phyloP scores from a whole-genome alignment of 225 moss, liverwort and hornwort species.

The Bryum argenteum region DNA sequence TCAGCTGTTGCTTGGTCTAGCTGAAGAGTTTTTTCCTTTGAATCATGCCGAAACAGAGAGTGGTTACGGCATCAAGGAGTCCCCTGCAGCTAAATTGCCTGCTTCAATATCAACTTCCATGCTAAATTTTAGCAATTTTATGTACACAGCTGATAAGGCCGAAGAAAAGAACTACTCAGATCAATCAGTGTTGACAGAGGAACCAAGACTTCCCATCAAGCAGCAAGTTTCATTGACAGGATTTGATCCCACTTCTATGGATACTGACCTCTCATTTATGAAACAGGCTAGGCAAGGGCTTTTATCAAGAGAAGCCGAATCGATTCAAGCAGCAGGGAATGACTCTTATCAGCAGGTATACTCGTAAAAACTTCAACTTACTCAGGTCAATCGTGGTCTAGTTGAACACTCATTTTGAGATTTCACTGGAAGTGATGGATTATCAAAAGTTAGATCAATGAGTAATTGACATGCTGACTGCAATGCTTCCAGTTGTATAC shows the following conservation, averaged over 20 bases:
- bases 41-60: slow-evolving; percentile 20
- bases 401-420: background rate
- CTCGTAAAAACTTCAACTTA: background rate
- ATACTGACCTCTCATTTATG: slow-evolving; percentile 43
- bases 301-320: slow-evolving; percentile 29
- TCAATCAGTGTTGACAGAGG: slow-evolving; percentile 42
- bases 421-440: background rate
- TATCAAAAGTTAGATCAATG: background rate
- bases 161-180: slow-evolving; percentile 36
- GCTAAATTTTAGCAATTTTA: slow-evolving; percentile 23
- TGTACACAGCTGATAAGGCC: slow-evolving; percentile 27
- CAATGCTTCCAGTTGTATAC: background rate
- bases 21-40: slow-evolving; percentile 27
- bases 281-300: slow-evolving; percentile 53
- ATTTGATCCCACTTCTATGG: slow-evolving; percentile 39
- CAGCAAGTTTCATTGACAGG: slow-evolving; percentile 20
- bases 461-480: background rate
- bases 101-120: slow-evolving; percentile 11
- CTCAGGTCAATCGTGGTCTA: background rate
- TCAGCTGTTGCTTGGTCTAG: slow-evolving; percentile 32
- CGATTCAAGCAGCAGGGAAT: slow-evolving; percentile 21
- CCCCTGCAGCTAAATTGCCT: slow-evolving; percentile 27
- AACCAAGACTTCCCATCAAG: slow-evolving; percentile 4
- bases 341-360: slow-evolving; percentile 38
- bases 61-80: slow-evolving; percentile 21